Evolutionary conservation across 805 yeast genomes (phyloP).

Genomic region (Pichia heedii): DNA sequence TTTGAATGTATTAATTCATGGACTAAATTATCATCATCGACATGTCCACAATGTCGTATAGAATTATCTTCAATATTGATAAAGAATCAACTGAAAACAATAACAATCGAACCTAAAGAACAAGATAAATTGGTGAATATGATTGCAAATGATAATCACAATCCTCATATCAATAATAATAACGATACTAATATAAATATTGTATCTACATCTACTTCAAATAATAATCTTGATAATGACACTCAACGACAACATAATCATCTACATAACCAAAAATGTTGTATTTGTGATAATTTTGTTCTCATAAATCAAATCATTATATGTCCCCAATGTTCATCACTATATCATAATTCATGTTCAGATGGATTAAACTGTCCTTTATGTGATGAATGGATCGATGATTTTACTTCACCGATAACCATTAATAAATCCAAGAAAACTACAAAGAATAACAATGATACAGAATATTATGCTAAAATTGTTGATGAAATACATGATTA

Average conservation of each 20-base stretch:
- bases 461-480: neutral
- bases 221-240: slow-evolving; percentile 4
- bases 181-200: neutral
- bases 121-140: slow-evolving; percentile 5
- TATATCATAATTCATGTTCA: slow-evolving; percentile 25
- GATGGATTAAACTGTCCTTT: slow-evolving; percentile 27
- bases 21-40: slow-evolving; percentile 26
- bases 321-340: slow-evolving; percentile 26
- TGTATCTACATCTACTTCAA: neutral
- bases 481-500: neutral
- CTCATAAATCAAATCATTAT: slow-evolving; percentile 18
- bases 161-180: neutral
- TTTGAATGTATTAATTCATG: slow-evolving; percentile 29
- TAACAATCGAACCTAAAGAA: neutral
- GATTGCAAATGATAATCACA: neutral
- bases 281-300: slow-evolving; percentile 24
- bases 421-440: neutral
- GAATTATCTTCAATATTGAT: slow-evolving; percentile 20
- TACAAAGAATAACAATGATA: neutral
- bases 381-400: slow-evolving; percentile 27
- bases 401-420: slow-evolving; percentile 7
- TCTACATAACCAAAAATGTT: slow-evolving; percentile 21
- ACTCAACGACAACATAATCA: slow-evolving; percentile 11
- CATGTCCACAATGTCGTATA: slow-evolving; percentile 29
- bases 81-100: slow-evolving; percentile 15